These are phyloP conservation scores for Nemania abortiva DNA, from an alignment of 2,329 filamentous ascomycete species.

Conservation along the genomic window DNA sequence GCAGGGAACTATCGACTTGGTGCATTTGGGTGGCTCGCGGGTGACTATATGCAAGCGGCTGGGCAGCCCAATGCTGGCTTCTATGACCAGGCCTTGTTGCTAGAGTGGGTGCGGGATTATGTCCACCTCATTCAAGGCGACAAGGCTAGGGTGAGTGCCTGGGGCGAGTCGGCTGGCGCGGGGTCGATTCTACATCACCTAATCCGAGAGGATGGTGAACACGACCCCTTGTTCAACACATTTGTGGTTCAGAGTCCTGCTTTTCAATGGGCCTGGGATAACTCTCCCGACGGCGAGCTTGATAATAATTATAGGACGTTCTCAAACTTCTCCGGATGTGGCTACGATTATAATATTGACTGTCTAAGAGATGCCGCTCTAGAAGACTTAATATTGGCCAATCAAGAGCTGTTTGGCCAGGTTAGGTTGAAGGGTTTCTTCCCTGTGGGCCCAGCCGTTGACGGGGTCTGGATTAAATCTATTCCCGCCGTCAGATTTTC, in stretches of 20 bases:
- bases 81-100: not conserved
- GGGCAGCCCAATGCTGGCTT: not conserved
- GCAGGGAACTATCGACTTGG: not conserved
- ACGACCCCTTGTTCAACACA: not conserved
- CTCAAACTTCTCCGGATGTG: not conserved
- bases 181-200: not conserved
- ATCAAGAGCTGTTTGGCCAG: not conserved
- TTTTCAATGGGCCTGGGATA: not conserved
- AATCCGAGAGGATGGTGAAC: not conserved
- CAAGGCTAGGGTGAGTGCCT: not conserved
- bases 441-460: not conserved
- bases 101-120: not conserved
- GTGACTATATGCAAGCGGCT: not conserved
- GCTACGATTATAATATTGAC: not conserved
- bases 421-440: not conserved
- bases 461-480: not conserved
- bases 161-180: not conserved
- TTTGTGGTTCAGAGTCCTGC: not conserved
- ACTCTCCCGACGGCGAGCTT: not conserved
- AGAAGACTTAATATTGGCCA: not conserved
- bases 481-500: not conserved
- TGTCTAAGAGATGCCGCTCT: not conserved
- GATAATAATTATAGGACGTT: not conserved
- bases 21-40: not conserved
- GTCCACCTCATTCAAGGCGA: not conserved